Evolutionary conservation across 177 flowering plant species (phyloP).

Genomic region (Vitis hybrid): DNA sequence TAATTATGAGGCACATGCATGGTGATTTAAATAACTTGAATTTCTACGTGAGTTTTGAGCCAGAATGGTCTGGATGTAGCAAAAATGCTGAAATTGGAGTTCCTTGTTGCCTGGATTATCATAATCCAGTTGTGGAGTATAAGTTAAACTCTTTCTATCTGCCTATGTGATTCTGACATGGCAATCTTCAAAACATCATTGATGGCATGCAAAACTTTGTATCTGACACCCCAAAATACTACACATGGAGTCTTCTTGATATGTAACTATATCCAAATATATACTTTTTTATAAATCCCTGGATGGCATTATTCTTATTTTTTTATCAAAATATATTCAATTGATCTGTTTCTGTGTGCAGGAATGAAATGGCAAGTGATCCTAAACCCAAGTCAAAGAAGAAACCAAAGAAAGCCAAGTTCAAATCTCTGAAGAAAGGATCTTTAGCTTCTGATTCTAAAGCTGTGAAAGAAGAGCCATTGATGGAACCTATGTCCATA

Average conservation of each 20-base stretch:
- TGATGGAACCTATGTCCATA: slow-evolving; percentile 39
- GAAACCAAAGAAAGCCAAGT: slow-evolving; percentile 88
- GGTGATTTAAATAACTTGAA: too few species aligned
- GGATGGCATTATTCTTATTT: background rate
- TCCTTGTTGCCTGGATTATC: too few species aligned
- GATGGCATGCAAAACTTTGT: background rate
- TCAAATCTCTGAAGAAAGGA: slow-evolving; percentile 88
- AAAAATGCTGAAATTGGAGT: too few species aligned
- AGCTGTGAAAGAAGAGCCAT: slow-evolving; percentile 37
- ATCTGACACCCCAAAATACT: background rate
- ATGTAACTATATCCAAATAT: background rate
- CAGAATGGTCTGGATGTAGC: too few species aligned
- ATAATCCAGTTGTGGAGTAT: background rate
- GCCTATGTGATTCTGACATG: background rate
- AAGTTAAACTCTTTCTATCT: background rate
- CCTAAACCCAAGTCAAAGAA: slow-evolving; percentile 74
- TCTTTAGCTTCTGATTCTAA: slow-evolving; percentile 62
- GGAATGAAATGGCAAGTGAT: slow-evolving; percentile 42
- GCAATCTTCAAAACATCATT: background rate
- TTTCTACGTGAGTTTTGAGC: too few species aligned
- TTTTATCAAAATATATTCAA: background rate
- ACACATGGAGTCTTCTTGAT: background rate
- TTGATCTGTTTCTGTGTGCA: slow-evolving; percentile 22
- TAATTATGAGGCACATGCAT: too few species aligned
- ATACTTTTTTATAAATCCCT: background rate